Percentiles rank a stretch among this genome's conserved stretches.
These are phyloP conservation scores for Venturiaceae sp. DNA, from an alignment of 2,329 filamentous ascomycete genomes.

Conservation along the genomic window DNA sequence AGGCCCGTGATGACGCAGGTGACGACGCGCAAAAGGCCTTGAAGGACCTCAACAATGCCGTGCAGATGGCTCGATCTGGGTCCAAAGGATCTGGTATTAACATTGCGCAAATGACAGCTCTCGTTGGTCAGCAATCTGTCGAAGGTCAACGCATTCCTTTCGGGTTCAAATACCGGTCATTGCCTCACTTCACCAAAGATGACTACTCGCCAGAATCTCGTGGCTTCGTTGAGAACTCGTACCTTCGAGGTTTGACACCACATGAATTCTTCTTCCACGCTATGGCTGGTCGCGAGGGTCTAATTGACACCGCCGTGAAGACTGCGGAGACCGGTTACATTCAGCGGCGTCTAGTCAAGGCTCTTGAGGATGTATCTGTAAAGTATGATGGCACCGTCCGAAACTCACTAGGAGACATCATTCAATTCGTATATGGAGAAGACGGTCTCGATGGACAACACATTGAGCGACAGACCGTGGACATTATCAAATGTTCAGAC, in stretches of 20 bases:
- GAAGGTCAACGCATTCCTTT: conserved; percentile 99
- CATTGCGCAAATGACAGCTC: conserved; percentile 97
- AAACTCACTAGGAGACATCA: conserved; percentile 91
- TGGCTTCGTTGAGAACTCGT: conserved; percentile 98
- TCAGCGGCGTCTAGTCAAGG: conserved; percentile 95
- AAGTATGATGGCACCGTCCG: conserved; percentile 96
- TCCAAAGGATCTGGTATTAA: conserved; percentile 99
- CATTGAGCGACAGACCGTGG: conserved; percentile 88
- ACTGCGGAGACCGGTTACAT: conserved; percentile 99
- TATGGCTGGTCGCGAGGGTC: conserved; percentile 99
- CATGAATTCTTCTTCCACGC: conserved; percentile 99
- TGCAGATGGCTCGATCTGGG: conserved; percentile 90
- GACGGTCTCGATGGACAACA: conserved; percentile 88
- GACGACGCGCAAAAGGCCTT: conserved; percentile 83
- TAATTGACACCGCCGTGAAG: conserved; percentile 99
- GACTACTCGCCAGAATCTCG: conserved; percentile 96
- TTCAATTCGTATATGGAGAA: conserved; percentile 96
- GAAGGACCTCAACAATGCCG: conserved; percentile 93
- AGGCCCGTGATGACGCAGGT: conserved; percentile 93
- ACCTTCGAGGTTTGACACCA: conserved; percentile 88
- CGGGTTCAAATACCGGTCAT: conserved; percentile 94
- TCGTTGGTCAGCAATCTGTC: conserved; percentile 96
- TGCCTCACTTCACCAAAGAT: conserved; percentile 98
- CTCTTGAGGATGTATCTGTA: conserved; percentile 92
- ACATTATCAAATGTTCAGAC: conserved; percentile 73